Percentiles rank a stretch among this genome's conserved stretches.
Conservation (phyloP, 2,329 filamentous ascomycete genomes). For the Aspergillus sclerotialis region DNA sequence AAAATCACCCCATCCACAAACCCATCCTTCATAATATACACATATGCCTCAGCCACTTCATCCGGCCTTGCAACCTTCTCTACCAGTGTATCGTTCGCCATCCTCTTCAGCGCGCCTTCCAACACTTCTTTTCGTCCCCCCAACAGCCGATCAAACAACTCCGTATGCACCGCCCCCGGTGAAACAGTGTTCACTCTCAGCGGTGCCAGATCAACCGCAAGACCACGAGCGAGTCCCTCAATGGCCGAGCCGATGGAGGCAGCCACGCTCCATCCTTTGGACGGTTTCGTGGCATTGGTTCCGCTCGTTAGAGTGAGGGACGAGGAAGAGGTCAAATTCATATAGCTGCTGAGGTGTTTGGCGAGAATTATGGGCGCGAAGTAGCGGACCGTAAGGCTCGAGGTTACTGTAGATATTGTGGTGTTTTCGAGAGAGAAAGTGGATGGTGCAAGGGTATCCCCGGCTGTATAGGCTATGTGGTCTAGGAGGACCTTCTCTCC, state of each 20-base stretch:
- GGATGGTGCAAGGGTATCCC: slow-evolving; percentile 22
- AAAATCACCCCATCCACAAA: slow-evolving; percentile 31
- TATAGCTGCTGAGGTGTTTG: slow-evolving; percentile 32
- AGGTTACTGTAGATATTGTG: slow-evolving; percentile 11
- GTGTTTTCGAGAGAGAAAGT: slow-evolving; percentile 22
- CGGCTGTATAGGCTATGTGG: slow-evolving; percentile 48
- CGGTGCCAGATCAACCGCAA: slow-evolving; percentile 38
- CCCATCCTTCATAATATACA: slow-evolving; percentile 38
- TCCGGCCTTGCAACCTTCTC: slow-evolving; percentile 20
- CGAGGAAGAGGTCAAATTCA: slow-evolving; percentile 18
- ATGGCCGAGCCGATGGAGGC: slow-evolving; percentile 17
- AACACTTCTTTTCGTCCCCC: slow-evolving; percentile 2
- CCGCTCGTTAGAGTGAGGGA: slow-evolving; percentile 38
- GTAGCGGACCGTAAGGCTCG: slow-evolving; percentile 25
- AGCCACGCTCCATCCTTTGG: slow-evolving; percentile 23
- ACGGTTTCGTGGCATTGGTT: slow-evolving; percentile 26
- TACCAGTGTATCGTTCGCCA: slow-evolving; percentile 13
- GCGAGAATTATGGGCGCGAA: slow-evolving; percentile 30
- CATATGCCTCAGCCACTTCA: slow-evolving; percentile 40
- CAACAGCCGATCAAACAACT: slow-evolving; percentile 25
- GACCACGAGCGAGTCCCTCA: slow-evolving; percentile 28
- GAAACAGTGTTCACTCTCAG: slow-evolving; percentile 37
- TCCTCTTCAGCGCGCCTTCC: slow-evolving; percentile 22
- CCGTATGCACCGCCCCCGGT: slow-evolving; percentile 36
- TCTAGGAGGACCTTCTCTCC: slow-evolving; percentile 29